Percentiles rank a stretch among this genome's conserved stretches.
Conservation (phyloP, 202 grass and related monocot genomes). For the Elaeis oleifera region DNA sequence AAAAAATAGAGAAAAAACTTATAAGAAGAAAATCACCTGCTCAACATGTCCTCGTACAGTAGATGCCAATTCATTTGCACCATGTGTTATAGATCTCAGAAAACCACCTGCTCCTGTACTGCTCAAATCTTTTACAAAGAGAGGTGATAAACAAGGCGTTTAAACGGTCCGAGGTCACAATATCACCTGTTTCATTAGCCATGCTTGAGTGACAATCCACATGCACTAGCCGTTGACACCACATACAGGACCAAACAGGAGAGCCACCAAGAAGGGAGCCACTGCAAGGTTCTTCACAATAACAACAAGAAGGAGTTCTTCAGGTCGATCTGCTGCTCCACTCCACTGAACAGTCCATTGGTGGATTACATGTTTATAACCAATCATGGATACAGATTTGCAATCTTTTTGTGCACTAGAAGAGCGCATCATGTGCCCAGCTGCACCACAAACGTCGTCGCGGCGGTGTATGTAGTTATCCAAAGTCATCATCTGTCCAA, state of each 20-base stretch:
- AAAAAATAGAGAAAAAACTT: too few relatives aligned
- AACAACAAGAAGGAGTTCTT: constrained; percentile 80
- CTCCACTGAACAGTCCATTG: constrained; percentile 91
- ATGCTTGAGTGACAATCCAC: constrained; percentile 76
- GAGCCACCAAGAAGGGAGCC: constrained; percentile 64
- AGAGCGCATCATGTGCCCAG: constrained; percentile 63
- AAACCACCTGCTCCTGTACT: constrained; percentile 42
- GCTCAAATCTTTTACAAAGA: constrained; percentile 46
- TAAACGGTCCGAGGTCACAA: constrained; percentile 83
- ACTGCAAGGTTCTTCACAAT: constrained; percentile 82
- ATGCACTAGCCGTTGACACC: constrained; percentile 82
- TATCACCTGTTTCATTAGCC: constrained; percentile 73
- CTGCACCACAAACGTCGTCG: constrained; percentile 68
- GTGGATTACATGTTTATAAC: constrained; percentile 58
- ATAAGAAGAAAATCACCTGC: too few relatives aligned
- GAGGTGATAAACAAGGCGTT: constrained; percentile 73
- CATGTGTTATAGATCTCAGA: constrained; percentile 67
- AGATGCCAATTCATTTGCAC: constrained; percentile 82
- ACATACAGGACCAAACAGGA: constrained; percentile 94
- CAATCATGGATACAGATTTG: constrained; percentile 80
- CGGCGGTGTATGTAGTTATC: constrained; percentile 54
- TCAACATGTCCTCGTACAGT: constrained; percentile 65
- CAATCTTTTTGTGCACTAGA: constrained; percentile 76
- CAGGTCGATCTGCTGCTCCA: constrained; percentile 47
- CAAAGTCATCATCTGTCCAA: constrained; percentile 30